Conservation (phyloP, 345 rosid species). For the Hirschfeldia incana region DNA sequence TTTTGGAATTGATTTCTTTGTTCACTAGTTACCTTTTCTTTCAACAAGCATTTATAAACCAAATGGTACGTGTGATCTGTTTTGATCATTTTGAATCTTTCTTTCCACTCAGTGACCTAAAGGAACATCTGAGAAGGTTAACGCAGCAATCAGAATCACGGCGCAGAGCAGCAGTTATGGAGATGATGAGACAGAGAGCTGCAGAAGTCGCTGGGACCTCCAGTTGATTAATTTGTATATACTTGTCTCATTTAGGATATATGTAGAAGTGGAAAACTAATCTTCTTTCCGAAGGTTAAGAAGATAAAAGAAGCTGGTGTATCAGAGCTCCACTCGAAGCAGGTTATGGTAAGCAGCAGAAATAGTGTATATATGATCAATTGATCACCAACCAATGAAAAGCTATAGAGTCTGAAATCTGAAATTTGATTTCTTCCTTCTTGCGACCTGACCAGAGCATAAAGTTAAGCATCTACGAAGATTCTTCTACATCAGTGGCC, state of each 20-base stretch:
- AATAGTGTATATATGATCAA: slow-evolving; percentile 11
- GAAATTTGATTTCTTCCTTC: background rate
- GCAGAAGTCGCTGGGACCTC: slow-evolving; percentile 93
- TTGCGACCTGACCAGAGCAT: background rate
- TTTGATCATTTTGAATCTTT: slow-evolving; percentile 26
- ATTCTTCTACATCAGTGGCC: slow-evolving; percentile 12
- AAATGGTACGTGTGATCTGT: background rate
- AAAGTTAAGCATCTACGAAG: background rate
- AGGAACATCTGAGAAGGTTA: slow-evolving; percentile 89
- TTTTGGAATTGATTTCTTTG: background rate
- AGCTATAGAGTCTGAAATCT: slow-evolving; percentile 15
- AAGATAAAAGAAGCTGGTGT: slow-evolving; percentile 18
- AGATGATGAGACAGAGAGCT: slow-evolving; percentile 99
- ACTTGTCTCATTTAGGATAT: slow-evolving; percentile 26
- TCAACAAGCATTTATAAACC: background rate
- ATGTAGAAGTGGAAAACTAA: slow-evolving; percentile 8
- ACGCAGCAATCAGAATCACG: slow-evolving; percentile 97
- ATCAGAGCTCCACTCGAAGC: background rate
- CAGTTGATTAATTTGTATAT: slow-evolving; percentile 53
- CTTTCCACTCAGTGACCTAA: slow-evolving; percentile 68
- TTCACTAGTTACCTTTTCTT: too few relatives aligned
- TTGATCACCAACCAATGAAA: slow-evolving; percentile 29
- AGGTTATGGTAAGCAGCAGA: background rate
- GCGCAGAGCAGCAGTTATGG: slow-evolving; percentile 99
- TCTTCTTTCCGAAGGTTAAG: slow-evolving; percentile 37